Evolutionary conservation across 2,329 filamentous ascomycete species (phyloP).

Genomic region (Westerdykella sp.): DNA sequence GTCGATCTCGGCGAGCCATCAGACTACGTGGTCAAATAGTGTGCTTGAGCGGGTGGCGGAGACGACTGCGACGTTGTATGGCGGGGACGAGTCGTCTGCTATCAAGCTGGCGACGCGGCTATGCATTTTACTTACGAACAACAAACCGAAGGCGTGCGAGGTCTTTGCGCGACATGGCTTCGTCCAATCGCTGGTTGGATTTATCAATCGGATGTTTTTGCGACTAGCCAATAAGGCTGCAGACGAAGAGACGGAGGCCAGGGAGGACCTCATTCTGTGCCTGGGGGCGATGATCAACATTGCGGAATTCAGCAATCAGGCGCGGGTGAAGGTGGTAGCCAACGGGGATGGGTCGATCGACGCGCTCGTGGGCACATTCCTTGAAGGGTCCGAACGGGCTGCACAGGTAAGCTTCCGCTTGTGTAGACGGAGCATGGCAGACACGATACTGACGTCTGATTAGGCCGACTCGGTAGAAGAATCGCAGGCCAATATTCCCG

Average conservation of each 20-base stretch:
- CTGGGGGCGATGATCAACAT: conserved; percentile 84
- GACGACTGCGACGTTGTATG: conserved; percentile 32
- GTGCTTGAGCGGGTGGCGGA: conserved; percentile 50
- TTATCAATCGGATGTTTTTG: conserved; percentile 16
- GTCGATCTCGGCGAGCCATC: conserved; percentile 40
- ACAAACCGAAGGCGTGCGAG: conserved; percentile 62
- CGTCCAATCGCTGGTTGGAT: conserved; percentile 36
- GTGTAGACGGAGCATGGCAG: background rate
- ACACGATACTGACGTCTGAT: conserved; percentile 8
- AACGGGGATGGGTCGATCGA: conserved; percentile 47
- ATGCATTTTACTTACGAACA: conserved; percentile 81
- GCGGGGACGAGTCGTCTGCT: conserved; percentile 10
- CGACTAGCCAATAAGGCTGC: conserved; percentile 20
- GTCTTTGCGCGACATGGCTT: conserved; percentile 56
- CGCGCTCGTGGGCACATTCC: conserved; percentile 58
- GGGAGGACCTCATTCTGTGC: conserved; percentile 69
- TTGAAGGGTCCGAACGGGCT: conserved; percentile 59
- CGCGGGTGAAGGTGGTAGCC: conserved; percentile 33
- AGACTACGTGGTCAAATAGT: conserved; percentile 34
- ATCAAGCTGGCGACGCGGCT: conserved; percentile 57
- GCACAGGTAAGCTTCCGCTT: conserved; percentile 55
- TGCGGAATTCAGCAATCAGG: conserved; percentile 65
- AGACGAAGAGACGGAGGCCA: conserved; percentile 43
- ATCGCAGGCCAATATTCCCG: conserved; percentile 71
- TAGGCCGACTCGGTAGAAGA: conserved; percentile 57